Conservation (phyloP, 345 rosid species). For the Murraya paniculata region DNA sequence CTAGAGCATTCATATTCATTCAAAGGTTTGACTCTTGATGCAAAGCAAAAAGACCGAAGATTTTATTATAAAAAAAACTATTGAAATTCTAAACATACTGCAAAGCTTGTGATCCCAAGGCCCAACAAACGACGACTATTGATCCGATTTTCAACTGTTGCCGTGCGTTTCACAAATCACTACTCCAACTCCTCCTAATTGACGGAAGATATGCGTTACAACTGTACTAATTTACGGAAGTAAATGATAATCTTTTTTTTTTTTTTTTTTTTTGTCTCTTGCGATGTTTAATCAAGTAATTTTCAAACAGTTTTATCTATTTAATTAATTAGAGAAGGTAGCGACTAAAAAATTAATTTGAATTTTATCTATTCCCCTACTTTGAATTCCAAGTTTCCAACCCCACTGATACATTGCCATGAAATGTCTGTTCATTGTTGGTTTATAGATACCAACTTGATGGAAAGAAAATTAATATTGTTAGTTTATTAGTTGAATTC, state of each 20-base stretch:
- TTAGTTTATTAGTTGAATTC: no score
- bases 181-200: neutral
- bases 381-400: no score
- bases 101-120: neutral
- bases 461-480: neutral
- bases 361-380: no score
- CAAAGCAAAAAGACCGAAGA: no score
- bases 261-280: no score
- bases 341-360: no score
- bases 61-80: no score
- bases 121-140: neutral
- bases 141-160: neutral
- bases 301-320: no score
- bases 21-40: no score
- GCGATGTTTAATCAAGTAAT: no score
- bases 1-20: no score
- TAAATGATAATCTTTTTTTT: neutral
- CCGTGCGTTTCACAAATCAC: neutral
- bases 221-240: neutral
- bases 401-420: neutral
- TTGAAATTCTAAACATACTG: neutral
- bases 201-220: neutral
- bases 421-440: no score
- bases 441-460: neutral
- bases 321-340: rapidly evolving